Conservation (phyloP, 2,329 filamentous ascomycete genomes). For the Neopestalotiopsis sp. region DNA sequence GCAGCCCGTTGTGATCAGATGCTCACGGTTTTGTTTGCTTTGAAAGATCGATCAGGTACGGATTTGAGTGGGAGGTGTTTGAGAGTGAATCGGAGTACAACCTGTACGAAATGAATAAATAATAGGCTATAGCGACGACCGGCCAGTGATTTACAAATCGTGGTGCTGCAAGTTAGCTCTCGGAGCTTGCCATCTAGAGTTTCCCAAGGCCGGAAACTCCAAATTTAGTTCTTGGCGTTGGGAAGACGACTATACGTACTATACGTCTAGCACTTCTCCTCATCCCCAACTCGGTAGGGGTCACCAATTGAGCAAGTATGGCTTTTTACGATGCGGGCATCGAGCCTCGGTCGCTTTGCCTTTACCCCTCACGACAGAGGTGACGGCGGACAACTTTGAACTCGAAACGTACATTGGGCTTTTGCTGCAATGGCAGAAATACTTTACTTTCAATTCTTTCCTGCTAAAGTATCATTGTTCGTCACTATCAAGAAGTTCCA, state of each 20-base stretch:
- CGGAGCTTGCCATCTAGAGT: too few species aligned
- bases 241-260: not conserved
- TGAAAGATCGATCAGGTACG: too few species aligned
- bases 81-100: too few species aligned
- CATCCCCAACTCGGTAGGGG: not conserved
- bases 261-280: not conserved
- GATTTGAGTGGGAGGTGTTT: too few species aligned
- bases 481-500: not conserved
- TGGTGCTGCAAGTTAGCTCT: too few species aligned
- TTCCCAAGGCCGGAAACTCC: not conserved
- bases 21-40: too few species aligned
- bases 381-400: not conserved
- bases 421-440: not conserved
- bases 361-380: not conserved
- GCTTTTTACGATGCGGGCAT: not conserved
- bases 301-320: not conserved
- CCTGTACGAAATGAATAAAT: too few species aligned
- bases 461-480: not conserved
- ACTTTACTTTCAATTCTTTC: not conserved
- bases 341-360: not conserved
- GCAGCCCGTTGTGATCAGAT: too few species aligned
- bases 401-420: not conserved
- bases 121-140: too few species aligned
- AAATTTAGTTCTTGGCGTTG: not conserved
- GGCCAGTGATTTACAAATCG: too few species aligned